A percentile compares a stretch with the other conserved stretches of the same genome.
These are phyloP conservation scores for Globisporangium spiculum DNA, from an alignment of 352 stramenopile species.

Conservation along the genomic window DNA sequence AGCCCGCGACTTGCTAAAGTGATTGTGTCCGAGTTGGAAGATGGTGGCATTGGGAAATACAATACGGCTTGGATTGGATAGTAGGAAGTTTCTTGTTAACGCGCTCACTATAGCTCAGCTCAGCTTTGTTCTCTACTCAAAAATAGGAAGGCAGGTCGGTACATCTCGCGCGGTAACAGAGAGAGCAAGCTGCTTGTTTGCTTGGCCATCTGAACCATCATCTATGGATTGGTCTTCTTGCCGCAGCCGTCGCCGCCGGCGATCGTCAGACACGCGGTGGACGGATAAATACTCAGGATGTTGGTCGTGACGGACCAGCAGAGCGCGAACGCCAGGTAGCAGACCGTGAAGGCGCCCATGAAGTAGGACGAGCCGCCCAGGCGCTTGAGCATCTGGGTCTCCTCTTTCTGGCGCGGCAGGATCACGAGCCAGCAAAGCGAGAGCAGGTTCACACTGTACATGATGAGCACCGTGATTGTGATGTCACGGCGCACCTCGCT, in stretches of 20 bases:
- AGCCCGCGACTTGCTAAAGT: background rate
- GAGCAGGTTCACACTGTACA: slow-evolving; percentile 49
- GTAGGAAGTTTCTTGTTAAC: background rate
- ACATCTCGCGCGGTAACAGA: background rate
- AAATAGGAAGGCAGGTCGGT: background rate
- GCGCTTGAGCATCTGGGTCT: slow-evolving; percentile 64
- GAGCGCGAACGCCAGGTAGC: slow-evolving; percentile 46
- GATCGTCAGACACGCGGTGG: slow-evolving; percentile 50
- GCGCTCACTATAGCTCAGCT: background rate
- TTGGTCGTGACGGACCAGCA: slow-evolving; percentile 54
- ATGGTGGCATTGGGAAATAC: background rate
- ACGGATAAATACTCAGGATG: slow-evolving; percentile 57
- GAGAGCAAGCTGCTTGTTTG: background rate
- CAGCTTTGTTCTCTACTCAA: background rate
- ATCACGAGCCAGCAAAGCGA: slow-evolving; percentile 49
- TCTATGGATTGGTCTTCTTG: background rate
- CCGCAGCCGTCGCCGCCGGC: slow-evolving; percentile 46
- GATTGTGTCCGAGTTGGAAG: background rate
- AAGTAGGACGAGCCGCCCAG: slow-evolving; percentile 47
- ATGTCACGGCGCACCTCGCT: slow-evolving; percentile 42
- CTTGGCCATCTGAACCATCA: background rate
- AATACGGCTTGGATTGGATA: background rate
- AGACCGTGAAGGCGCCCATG: slow-evolving; percentile 43
- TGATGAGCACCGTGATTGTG: slow-evolving; percentile 48
- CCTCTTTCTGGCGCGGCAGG: slow-evolving; percentile 62